Percentiles rank a stretch among this genome's conserved stretches.
These are phyloP conservation scores for Dothiorella sarmentorum DNA, from an alignment of 2,329 filamentous ascomycete species.

Conservation along the genomic window DNA sequence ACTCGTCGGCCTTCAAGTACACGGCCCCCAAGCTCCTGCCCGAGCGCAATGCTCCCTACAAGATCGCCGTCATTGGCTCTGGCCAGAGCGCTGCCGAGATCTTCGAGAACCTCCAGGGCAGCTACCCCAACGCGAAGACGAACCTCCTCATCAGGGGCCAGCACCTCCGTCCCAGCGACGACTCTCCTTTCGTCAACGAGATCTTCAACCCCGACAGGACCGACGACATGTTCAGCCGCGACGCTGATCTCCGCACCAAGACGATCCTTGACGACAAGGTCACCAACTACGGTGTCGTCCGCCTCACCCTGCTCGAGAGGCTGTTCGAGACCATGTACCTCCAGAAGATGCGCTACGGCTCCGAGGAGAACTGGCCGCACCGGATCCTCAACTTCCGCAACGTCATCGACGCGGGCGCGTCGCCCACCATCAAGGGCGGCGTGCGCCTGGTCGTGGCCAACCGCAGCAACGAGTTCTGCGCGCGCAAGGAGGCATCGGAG, in stretches of 20 bases:
- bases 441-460: slow-evolving; percentile 52
- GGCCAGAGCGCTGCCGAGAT: slow-evolving; percentile 96
- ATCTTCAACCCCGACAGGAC: slow-evolving; percentile 90
- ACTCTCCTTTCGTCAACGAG: slow-evolving; percentile 95
- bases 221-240: slow-evolving; percentile 69
- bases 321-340: slow-evolving; percentile 87
- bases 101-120: slow-evolving; percentile 78
- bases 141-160: slow-evolving; percentile 76
- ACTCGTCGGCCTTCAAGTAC: slow-evolving; percentile 82
- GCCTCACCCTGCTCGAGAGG: slow-evolving; percentile 82
- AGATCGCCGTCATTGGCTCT: slow-evolving; percentile 79
- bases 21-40: slow-evolving; percentile 58
- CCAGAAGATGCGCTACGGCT: slow-evolving; percentile 66
- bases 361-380: slow-evolving; percentile 73
- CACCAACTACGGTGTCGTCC: slow-evolving; percentile 94
- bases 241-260: slow-evolving; percentile 58
- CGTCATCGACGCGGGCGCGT: slow-evolving; percentile 60
- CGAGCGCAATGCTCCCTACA: slow-evolving; percentile 57
- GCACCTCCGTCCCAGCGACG: slow-evolving; percentile 85
- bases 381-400: slow-evolving; percentile 69
- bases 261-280: slow-evolving; percentile 67
- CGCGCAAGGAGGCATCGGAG: slow-evolving; percentile 32
- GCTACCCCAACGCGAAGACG: slow-evolving; percentile 79
- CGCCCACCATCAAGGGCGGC: slow-evolving; percentile 30
- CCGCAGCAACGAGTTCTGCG: slow-evolving; percentile 38